These are phyloP conservation scores for Debaryomyces coudertii DNA, from an alignment of 1,139 yeast genomes.

Conservation along the genomic window DNA sequence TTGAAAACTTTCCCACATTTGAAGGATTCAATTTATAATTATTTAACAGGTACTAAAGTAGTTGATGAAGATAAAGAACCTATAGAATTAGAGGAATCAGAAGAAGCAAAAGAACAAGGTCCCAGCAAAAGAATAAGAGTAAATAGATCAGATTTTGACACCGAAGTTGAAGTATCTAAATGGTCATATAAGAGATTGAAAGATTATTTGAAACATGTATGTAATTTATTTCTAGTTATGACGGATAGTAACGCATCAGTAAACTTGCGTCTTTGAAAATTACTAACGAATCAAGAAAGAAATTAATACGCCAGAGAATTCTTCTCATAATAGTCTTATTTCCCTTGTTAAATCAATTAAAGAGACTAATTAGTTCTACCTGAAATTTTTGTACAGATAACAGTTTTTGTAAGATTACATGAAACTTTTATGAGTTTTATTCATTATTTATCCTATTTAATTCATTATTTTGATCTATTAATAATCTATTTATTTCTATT, in stretches of 20 bases:
- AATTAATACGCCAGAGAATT: conserved; percentile 49
- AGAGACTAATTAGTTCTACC: conserved; percentile 22
- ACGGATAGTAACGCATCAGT: too few species aligned
- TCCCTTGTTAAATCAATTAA: conserved; percentile 51
- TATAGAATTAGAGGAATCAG: conserved; percentile 23
- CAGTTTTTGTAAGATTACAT: too few species aligned
- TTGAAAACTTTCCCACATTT: conserved; percentile 59
- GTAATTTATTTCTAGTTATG: conserved; percentile 20
- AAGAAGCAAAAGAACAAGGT: conserved; percentile 11
- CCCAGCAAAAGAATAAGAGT: conserved; percentile 2
- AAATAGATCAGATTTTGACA: background rate
- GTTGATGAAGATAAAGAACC: conserved; percentile 26
- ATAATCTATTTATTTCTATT: conserved; percentile 8
- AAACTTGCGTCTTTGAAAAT: background rate
- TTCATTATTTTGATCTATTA: background rate
- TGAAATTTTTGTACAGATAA: background rate
- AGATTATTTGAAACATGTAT: conserved; percentile 36
- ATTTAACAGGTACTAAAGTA: conserved; percentile 24
- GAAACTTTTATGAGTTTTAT: background rate
- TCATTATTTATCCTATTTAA: background rate
- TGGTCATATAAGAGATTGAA: conserved; percentile 47
- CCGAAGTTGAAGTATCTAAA: conserved; percentile 32
- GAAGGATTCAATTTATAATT: conserved; percentile 29
- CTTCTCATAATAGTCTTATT: conserved; percentile 51
- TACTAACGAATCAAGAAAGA: conserved; percentile 50